Evolutionary conservation across 2,329 filamentous ascomycete species (phyloP).

Genomic region (Delphinella strobiligena): DNA sequence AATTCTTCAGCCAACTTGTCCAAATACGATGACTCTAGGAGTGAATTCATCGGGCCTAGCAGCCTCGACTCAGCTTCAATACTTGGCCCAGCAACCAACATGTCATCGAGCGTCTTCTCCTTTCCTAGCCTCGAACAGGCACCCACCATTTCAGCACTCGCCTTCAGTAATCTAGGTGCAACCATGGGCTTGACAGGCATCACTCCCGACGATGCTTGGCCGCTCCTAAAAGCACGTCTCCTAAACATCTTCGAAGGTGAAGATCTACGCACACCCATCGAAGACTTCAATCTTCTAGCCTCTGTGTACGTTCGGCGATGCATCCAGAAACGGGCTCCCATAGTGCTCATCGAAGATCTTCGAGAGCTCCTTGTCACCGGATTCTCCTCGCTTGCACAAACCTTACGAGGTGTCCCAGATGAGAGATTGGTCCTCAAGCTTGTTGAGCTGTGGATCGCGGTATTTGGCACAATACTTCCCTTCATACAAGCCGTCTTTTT

Average conservation of each 20-base stretch:
- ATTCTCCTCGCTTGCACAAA: conserved; percentile 76
- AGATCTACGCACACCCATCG: conserved; percentile 64
- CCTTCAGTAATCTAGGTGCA: conserved; percentile 31
- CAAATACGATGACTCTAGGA: conserved; percentile 8
- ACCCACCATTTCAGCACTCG: conserved; percentile 22
- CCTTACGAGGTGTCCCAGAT: conserved; percentile 64
- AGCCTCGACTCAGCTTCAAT: conserved; percentile 10
- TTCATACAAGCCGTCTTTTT: conserved; percentile 94
- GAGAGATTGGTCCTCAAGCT: conserved; percentile 81
- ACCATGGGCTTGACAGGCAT: conserved; percentile 37
- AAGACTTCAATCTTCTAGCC: conserved; percentile 75
- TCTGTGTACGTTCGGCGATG: conserved; percentile 66
- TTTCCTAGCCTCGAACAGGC: conserved; percentile 18
- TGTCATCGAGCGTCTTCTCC: conserved; percentile 18
- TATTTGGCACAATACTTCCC: conserved; percentile 79
- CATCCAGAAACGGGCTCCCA: conserved; percentile 59
- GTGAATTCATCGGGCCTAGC: conserved; percentile 13
- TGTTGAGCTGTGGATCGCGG: conserved; percentile 88
- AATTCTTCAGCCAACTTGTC: conserved; percentile 15
- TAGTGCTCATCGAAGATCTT: conserved; percentile 62
- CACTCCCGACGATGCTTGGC: conserved; percentile 66
- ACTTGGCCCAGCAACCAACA: conserved; percentile 17
- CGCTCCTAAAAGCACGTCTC: conserved; percentile 62
- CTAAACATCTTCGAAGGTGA: conserved; percentile 72
- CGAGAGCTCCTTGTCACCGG: conserved; percentile 66